phyloP scores from a whole-genome alignment of 768 basidiomycete species.

The Collybia sp. region DNA sequence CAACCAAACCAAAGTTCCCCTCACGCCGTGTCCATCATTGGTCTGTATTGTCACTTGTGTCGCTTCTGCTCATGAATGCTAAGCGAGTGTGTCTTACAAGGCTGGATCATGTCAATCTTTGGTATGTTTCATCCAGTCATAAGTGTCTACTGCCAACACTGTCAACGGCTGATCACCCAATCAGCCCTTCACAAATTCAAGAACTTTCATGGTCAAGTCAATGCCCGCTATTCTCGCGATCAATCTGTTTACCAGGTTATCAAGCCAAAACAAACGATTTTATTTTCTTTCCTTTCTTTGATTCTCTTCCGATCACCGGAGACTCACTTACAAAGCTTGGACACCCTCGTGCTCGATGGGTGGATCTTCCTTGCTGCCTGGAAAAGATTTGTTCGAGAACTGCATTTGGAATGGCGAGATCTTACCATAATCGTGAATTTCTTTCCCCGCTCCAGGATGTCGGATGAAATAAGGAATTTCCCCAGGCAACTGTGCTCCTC shows the following conservation, averaged over 20 bases:
- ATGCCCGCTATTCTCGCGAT: constrained; percentile 4
- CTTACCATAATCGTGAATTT: constrained; percentile 32
- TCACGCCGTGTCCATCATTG: neutral
- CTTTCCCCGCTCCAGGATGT: neutral
- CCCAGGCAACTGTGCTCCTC: constrained; percentile 35
- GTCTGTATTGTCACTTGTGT: neutral
- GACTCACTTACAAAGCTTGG: constrained; percentile 24
- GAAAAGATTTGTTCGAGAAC: constrained; percentile 24
- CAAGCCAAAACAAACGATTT: neutral
- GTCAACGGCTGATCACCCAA: neutral
- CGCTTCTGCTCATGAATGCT: neutral
- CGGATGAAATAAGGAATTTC: neutral
- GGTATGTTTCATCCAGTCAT: neutral
- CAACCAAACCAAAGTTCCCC: neutral
- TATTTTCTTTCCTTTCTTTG: constrained; percentile 11
- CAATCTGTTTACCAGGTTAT: neutral
- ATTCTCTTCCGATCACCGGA: constrained; percentile 31
- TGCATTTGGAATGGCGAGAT: constrained; percentile 27
- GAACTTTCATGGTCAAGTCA: constrained; percentile 4
- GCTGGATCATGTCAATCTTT: neutral
- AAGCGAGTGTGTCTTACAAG: constrained; percentile 1
- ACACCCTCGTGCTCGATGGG: constrained; percentile 32
- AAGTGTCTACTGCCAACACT: neutral
- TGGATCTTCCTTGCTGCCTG: constrained; percentile 25
- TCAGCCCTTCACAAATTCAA: constrained; percentile 4